Percentiles rank a stretch among this genome's conserved stretches.
Evolutionary conservation across 2,329 filamentous ascomycete species (phyloP).

Genomic region (Neofusicoccum kwambonambiense): DNA sequence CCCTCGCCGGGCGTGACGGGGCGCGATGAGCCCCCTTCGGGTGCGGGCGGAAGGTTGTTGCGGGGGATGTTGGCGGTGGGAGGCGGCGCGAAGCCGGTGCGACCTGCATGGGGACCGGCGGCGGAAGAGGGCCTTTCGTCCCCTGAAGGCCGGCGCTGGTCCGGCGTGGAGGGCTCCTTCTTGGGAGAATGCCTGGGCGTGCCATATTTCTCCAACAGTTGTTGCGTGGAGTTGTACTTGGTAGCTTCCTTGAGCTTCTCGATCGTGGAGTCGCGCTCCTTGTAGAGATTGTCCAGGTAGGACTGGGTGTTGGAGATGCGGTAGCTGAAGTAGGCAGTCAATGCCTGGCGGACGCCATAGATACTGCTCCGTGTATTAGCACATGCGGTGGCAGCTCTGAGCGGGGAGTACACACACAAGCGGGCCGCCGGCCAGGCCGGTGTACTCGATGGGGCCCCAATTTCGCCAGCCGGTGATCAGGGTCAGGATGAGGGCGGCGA

Average conservation of each 20-base stretch:
- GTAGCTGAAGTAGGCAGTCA: conserved; percentile 75
- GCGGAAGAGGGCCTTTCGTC: conserved; percentile 12
- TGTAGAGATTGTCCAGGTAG: conserved; percentile 71
- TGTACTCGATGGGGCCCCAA: conserved; percentile 75
- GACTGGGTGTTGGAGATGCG: conserved; percentile 69
- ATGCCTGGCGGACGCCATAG: conserved; percentile 66
- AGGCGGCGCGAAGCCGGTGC: conserved; percentile 58
- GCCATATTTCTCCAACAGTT: conserved; percentile 92
- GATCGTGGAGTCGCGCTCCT: conserved; percentile 82
- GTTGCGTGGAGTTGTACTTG: conserved; percentile 91
- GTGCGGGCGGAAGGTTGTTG: conserved; percentile 17
- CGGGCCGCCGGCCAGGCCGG: conserved; percentile 74
- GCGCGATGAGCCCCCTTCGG: conserved; percentile 25
- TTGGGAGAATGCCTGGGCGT: conserved; percentile 46
- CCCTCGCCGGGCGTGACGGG: conserved; percentile 30
- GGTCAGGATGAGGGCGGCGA: conserved; percentile 77
- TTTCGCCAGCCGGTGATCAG: conserved; percentile 82
- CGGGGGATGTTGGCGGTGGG: conserved; percentile 64
- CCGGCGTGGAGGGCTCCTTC: conserved; percentile 39
- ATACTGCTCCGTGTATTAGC: conserved; percentile 59
- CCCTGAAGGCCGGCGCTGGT: conserved; percentile 31
- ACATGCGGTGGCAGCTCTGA: neutral
- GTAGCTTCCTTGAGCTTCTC: conserved; percentile 93
- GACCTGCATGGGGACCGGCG: conserved; percentile 24
- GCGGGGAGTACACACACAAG: conserved; percentile 58